Evolutionary conservation across 169 alveolate species (phyloP).

Genomic region (Perkinsus olseni): DNA sequence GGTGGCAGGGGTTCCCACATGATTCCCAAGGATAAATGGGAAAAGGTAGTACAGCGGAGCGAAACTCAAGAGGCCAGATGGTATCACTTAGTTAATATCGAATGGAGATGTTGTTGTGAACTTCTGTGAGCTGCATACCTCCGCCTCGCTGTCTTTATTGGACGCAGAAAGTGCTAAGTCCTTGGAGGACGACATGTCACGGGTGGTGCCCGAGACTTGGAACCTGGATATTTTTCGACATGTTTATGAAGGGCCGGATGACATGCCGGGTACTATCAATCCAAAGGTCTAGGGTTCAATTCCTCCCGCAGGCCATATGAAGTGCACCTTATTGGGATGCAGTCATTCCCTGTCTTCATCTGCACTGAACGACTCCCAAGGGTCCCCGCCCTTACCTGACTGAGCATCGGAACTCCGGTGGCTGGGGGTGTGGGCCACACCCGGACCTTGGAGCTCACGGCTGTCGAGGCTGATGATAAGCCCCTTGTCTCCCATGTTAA

Average conservation of each 20-base stretch:
- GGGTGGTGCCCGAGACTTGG: background rate
- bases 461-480: background rate
- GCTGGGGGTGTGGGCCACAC: background rate
- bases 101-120: background rate
- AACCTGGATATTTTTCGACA: background rate
- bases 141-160: background rate
- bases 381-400: background rate
- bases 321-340: background rate
- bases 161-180: background rate
- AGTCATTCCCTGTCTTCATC: background rate
- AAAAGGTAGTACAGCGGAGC: background rate
- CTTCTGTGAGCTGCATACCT: background rate
- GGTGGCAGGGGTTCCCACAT: background rate
- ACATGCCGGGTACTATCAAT: background rate
- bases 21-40: background rate
- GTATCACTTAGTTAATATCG: background rate
- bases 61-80: background rate
- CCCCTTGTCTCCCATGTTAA: background rate
- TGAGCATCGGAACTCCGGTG: background rate
- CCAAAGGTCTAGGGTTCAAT: background rate
- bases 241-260: background rate
- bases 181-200: background rate
- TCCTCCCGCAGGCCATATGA: background rate
- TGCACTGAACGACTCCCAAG: background rate
- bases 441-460: background rate